Base-by-base conservation (phyloP, 2,329 filamentous ascomycete species). In the Cladobotryum protrusum region DNA sequence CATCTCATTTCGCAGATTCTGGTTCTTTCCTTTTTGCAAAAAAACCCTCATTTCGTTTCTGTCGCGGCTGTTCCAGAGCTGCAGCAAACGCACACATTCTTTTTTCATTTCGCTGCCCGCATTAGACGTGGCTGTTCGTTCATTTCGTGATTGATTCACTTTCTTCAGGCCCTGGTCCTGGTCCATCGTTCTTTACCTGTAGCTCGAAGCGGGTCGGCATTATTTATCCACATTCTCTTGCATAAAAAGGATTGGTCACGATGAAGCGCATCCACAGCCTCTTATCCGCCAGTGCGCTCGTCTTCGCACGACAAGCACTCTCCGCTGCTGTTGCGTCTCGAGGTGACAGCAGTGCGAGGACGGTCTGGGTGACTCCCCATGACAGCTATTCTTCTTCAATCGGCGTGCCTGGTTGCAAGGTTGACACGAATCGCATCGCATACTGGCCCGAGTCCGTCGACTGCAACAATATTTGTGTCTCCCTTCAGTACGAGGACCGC, bases 341-440 rank as follows among this genome's bases (percentile, higher is more conserved):
- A 29, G 24, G 24, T 9, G 6, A 9, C 24, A 29, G 24, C 24
- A 9, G 24, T 29, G 6, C 11, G 11, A 29, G 11, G 24, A 29
- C 24, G 9, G 61, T 67, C 18, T 65, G 61, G 59, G 67, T 54
- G 4, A 82, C 79, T 2, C 79, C 79, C 14, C 79, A 83, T 63
- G 76, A 76, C 54, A 71, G 68, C 56, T 83, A 74, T 67, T 79
- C 76, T 1, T 81, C 77, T 2, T 81, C 78, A 0, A 64, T 81
- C 50, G 79, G 79, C 35, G 79, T 82, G 1, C 68, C 77, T n/a
- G 79, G 79, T 32, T 83, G 79, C 72, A 78, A 81, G 59, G 72
- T 83, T 61, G 64, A 83, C 65, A 80, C 75, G 35, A 73, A 83
- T 65, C 77, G 79, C 52, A 70, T 82, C 49, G 79, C 79, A 19